A percentile compares a stretch with the other conserved stretches of the same genome.
Conservation (phyloP, 768 basidiomycete species). For the Naganishia onofrii region DNA sequence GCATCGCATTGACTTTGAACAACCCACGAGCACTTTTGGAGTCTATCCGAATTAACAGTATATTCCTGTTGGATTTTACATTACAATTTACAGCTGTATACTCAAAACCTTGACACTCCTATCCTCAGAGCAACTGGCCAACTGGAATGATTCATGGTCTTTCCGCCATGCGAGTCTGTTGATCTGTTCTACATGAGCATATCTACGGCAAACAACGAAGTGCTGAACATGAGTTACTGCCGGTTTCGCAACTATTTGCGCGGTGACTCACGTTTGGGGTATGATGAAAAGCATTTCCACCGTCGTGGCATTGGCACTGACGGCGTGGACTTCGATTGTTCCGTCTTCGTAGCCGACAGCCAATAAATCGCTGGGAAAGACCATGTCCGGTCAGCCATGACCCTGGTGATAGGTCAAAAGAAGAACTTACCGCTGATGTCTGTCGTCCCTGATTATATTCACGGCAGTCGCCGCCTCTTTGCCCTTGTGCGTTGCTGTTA, state of each 20-base stretch:
- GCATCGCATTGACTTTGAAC: neutral
- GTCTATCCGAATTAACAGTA: neutral
- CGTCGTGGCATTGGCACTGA: conserved; percentile 57
- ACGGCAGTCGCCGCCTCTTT: conserved; percentile 80
- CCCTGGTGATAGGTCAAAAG: too few relatives aligned
- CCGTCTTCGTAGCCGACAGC: conserved; percentile 86
- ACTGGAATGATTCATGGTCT: conserved; percentile 51
- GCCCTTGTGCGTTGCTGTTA: conserved; percentile 64
- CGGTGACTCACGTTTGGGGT: conserved; percentile 33
- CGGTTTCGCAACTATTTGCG: conserved; percentile 40
- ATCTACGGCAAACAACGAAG: conserved; percentile 53
- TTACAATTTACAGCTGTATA: conserved; percentile 11
- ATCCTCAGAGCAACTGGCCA: conserved; percentile 91
- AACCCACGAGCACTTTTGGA: neutral
- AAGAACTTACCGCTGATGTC: conserved; percentile 55
- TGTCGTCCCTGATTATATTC: conserved; percentile 58
- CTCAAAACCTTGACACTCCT: conserved; percentile 70
- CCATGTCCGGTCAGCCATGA: too few relatives aligned
- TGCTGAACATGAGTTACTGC: conserved; percentile 54
- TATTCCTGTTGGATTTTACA: neutral
- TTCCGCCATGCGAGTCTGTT: conserved; percentile 79
- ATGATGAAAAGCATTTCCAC: conserved; percentile 56
- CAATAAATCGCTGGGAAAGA: conserved; percentile 58
- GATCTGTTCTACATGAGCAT: conserved; percentile 73
- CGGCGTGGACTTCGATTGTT: conserved; percentile 64